Evolutionary conservation across 805 yeast species (phyloP), one percentile per base, ranked within the genome.

Genomic region (Sugiyamaella floridensis): DNA sequence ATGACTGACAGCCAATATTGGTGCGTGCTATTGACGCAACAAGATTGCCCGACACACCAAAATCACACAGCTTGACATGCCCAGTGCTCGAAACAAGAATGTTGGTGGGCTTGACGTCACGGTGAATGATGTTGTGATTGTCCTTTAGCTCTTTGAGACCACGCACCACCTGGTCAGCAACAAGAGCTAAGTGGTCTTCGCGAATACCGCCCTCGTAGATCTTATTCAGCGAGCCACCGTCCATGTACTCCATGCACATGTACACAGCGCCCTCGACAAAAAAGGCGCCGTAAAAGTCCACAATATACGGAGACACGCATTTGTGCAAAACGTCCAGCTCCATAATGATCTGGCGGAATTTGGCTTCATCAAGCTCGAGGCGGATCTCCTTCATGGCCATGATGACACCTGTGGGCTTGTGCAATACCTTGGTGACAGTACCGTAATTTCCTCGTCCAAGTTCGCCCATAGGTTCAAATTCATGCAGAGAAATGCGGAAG

Each of bases 371-470:
- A 55, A 93, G 76, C 67, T 92, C 98, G 45, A 93, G 72, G 50
- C 97, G 75, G 45, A 93, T 96, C 67, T 93, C 98, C 68, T 93
- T 93, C 95, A 93, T 89, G 1, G 98, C 98, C 97, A 93, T 89
- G 16, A 82, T 71, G 16, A 92, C 86, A 18, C 89, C 86, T 0
- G 96, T 89, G 11, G 98, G 98, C 63, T 83, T 88, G 69, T 93
- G 97, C 44, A 88, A 71, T 2, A 92, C 99, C 68, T 89, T 90
- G 19, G 90, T 81, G 7, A 93, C 99, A 0, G 95, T 87, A 50
- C 99, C 99, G 68, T 93, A 93, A 70, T 93, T 93, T 9, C 99
- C 99, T 46, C 92, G 80, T 1, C 99, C 99, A 45, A 93, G 73
- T 68, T 92, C 98, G 49, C 85, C 95, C 19, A 69, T 59, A 29